Evolutionary conservation across 192 early-diverging fungal species (phyloP).

Genomic region (Coemansia sp.): DNA sequence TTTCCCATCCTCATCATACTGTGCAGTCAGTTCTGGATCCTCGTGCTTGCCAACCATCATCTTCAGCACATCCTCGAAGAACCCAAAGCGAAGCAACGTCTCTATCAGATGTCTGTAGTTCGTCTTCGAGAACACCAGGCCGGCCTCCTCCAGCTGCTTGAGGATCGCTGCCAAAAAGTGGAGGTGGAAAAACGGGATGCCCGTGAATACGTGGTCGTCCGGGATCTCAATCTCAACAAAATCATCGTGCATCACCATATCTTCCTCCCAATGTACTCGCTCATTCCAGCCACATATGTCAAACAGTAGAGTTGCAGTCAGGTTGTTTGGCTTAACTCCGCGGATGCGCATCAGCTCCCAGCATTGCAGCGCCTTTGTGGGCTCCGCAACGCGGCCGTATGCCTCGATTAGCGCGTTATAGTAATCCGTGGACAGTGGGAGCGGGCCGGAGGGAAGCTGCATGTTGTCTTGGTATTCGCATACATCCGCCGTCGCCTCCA

Average conservation of each 20-base stretch:
- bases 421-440: constrained; percentile 37
- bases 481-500: constrained; percentile 13
- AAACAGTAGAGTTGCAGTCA: constrained; percentile 49
- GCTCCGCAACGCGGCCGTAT: constrained; percentile 42
- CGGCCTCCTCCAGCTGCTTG: constrained; percentile 38
- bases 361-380: constrained; percentile 42
- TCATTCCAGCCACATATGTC: constrained; percentile 54
- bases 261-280: constrained; percentile 51
- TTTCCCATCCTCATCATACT: constrained; percentile 7
- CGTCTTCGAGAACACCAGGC: constrained; percentile 35
- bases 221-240: constrained; percentile 35
- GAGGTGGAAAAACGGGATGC: constrained; percentile 37
- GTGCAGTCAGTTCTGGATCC: neutral
- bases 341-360: constrained; percentile 56
- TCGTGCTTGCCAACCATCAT: constrained; percentile 41
- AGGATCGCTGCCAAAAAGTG: constrained; percentile 37
- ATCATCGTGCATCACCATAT: constrained; percentile 26
- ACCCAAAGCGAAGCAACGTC: constrained; percentile 33
- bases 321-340: constrained; percentile 37
- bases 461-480: neutral
- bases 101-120: constrained; percentile 49
- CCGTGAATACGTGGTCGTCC: constrained; percentile 42
- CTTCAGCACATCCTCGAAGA: constrained; percentile 28
- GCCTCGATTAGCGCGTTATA: constrained; percentile 54
- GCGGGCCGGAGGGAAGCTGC: constrained; percentile 1